Conservation (phyloP, 805 yeast species). For the Saccharomycopsis fermentans region DNA sequence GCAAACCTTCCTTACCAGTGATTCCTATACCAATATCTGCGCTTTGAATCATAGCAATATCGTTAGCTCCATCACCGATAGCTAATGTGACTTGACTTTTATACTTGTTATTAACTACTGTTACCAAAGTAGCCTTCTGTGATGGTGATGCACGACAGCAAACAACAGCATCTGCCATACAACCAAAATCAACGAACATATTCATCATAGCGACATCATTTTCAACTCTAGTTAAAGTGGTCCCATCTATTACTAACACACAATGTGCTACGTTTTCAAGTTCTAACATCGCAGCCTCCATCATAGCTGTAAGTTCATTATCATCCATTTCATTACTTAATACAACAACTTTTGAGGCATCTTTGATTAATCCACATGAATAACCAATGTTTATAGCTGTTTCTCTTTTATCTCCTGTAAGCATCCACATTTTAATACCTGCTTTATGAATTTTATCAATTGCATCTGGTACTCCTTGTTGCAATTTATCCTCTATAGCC, state of each 20-base stretch:
- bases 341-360: conserved; percentile 81
- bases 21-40: conserved; percentile 98
- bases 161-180: conserved; percentile 80
- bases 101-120: conserved; percentile 62
- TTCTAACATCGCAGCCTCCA: conserved; percentile 69
- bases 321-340: conserved; percentile 47
- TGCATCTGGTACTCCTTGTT: conserved; percentile 93
- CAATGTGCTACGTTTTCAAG: conserved; percentile 83
- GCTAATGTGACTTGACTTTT: conserved; percentile 76
- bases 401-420: conserved; percentile 96
- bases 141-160: conserved; percentile 97
- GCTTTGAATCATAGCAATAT: conserved; percentile 97
- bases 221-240: conserved; percentile 65
- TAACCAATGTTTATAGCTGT: conserved; percentile 97
- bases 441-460: conserved; percentile 88
- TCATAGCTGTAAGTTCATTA: conserved; percentile 37
- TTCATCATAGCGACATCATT: conserved; percentile 61
- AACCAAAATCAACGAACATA: conserved; percentile 74
- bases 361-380: conserved; percentile 86
- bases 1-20: conserved; percentile 94
- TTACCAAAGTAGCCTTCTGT: conserved; percentile 87
- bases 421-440: conserved; percentile 94
- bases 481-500: conserved; percentile 94
- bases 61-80: conserved; percentile 98
- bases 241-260: conserved; percentile 94